Conservation (phyloP, 2,329 filamentous ascomycete genomes). For the Acrodontium crateriforme region DNA sequence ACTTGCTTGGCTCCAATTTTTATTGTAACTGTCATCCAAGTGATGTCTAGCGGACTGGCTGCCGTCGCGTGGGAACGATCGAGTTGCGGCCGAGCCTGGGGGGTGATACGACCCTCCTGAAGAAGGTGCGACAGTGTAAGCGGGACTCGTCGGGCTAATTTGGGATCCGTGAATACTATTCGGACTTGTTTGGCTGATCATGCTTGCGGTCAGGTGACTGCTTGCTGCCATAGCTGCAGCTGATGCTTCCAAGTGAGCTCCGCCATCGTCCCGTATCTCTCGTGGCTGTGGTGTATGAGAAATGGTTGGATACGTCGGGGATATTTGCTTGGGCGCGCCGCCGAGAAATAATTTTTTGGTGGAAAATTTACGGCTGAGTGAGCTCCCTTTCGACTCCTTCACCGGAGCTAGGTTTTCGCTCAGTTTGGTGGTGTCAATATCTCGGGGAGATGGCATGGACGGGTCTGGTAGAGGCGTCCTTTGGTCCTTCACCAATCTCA, state of each 20-base stretch:
- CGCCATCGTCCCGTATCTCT: slow-evolving; percentile 20
- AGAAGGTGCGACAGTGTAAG: slow-evolving; percentile 26
- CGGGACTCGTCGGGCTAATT: slow-evolving; percentile 36
- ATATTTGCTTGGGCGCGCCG: slow-evolving; percentile 35
- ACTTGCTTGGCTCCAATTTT: slow-evolving; percentile 14
- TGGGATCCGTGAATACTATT: slow-evolving; percentile 24
- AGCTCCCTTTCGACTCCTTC: slow-evolving; percentile 28
- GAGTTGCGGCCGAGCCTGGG: slow-evolving; percentile 13
- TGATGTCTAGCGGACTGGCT: slow-evolving; percentile 8
- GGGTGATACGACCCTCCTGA: slow-evolving; percentile 15
- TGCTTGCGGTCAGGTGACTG: slow-evolving; percentile 36
- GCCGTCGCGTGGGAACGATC: slow-evolving; percentile 19
- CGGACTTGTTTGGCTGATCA: slow-evolving; percentile 30
- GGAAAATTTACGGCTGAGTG: slow-evolving; percentile 38
- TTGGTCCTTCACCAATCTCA: slow-evolving; percentile 82
- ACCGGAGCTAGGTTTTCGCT: slow-evolving; percentile 12
- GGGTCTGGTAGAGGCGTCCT: slow-evolving; percentile 67
- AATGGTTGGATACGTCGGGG: slow-evolving; percentile 31
- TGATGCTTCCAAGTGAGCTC: slow-evolving; percentile 31
- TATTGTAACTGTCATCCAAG: slow-evolving; percentile 13
- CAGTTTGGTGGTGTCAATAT: slow-evolving; percentile 14
- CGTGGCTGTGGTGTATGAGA: slow-evolving; percentile 16
- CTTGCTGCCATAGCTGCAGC: slow-evolving; percentile 37
- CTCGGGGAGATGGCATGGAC: slow-evolving; percentile 20
- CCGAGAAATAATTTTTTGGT: slow-evolving; percentile 39